These are phyloP conservation scores for Citrus hindsii DNA, from an alignment of 345 rosid genomes.

Conservation along the genomic window DNA sequence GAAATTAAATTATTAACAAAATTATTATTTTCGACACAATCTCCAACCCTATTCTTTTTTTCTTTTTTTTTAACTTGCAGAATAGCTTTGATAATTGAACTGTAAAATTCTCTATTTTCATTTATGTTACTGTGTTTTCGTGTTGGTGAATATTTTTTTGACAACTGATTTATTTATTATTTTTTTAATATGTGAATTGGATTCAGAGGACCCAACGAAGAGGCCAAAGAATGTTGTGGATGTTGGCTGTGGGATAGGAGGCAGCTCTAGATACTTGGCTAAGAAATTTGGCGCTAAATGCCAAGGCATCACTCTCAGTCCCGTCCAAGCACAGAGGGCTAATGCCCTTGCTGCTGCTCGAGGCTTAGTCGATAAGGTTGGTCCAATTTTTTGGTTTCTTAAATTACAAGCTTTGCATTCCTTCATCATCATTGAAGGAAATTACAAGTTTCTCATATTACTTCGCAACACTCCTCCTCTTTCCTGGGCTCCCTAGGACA, in stretches of 20 bases:
- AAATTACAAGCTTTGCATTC: not conserved
- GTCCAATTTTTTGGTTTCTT: not conserved
- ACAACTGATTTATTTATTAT: not conserved
- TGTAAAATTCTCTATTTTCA: not conserved
- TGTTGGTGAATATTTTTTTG: not conserved
- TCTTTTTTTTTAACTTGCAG: not conserved
- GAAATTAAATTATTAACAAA: not conserved
- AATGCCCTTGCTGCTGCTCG: slow-evolving; percentile 64
- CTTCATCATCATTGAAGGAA: too few species aligned
- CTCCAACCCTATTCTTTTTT: too few species aligned
- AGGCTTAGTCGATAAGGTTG: slow-evolving; percentile 58
- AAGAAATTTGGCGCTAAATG: slow-evolving; percentile 65
- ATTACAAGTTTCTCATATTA: not conserved
- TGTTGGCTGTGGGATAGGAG: slow-evolving; percentile 97
- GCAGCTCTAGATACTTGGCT: slow-evolving; percentile 83
- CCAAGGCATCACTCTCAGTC: slow-evolving; percentile 77
- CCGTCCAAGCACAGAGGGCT: slow-evolving; percentile 78
- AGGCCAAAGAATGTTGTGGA: slow-evolving; percentile 68
- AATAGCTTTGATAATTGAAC: not conserved
- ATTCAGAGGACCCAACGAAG: slow-evolving; percentile 31
- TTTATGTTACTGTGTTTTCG: not conserved
- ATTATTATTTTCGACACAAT: too few species aligned
- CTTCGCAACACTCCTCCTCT: too few species aligned
- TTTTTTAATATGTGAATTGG: not conserved
- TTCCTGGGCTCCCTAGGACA: not conserved